Evolutionary conservation across 257 asterid genomes (phyloP), one percentile per base, ranked within the genome.

Genomic region (Fraxinus americana): DNA sequence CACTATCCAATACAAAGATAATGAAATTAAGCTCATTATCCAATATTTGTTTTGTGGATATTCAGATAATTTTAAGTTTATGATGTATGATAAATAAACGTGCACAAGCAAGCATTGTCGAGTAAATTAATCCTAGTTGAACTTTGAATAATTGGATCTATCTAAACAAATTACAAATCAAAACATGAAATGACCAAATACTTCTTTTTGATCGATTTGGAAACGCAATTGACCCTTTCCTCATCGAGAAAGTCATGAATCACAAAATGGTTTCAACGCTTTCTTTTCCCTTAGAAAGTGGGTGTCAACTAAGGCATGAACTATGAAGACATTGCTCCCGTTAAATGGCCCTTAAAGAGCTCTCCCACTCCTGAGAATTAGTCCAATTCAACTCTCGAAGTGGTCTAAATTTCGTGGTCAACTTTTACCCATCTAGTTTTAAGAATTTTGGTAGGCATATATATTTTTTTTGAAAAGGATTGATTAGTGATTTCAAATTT

Each of bases 331-430:
- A 81, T 67, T 80, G 81, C 50, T 48, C 75, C 61, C 50, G 72
- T 72, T 84, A 32, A 78, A 84, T 78, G 85, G 71, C 75, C 67
- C 25, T 78, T 39, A 84, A 71, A 69, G 78, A 13, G 54, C 50
- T 70, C 72, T 36, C 71, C 48, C 34, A 57, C 59, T 39, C 66
- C 25, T 78, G 7, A 35, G 73, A 81, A 75, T 29, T 75, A 81
- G 82, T 75, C 77, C 71, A 29, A 50, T 70, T 83, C 52, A 54
- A 52, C 66, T 80, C 75, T 74, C 85, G 81, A 77, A 75, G 80
- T 71, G 72, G 67, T 54, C 2, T 12, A 70, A 29, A 34, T 65
- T 67, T 41, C 72, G 23, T 36, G 38, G 5, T 73, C 45, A 63
- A 36, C 14, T 59, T 63, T 19, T 61, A 16, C 67, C 65, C 50